Conservation (phyloP, 129 eudicot genomes). For the Pseudognaphalium luteoalbum region DNA sequence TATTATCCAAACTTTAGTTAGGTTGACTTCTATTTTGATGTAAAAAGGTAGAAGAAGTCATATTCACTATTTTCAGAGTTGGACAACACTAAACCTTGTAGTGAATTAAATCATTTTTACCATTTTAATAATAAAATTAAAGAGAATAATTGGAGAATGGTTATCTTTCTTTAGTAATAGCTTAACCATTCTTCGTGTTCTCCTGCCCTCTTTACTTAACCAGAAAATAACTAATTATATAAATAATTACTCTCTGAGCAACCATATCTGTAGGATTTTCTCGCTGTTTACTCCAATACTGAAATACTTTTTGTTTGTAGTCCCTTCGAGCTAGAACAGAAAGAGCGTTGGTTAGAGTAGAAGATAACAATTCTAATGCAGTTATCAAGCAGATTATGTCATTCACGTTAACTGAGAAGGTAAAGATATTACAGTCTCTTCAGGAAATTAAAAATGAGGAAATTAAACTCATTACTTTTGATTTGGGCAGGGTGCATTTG, state of each 20-base stretch:
- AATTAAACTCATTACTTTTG: neutral
- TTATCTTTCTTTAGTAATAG: too few relatives aligned
- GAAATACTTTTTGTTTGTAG: conserved; percentile 46
- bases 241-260: neutral
- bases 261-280: neutral
- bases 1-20: neutral
- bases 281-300: conserved; percentile 18
- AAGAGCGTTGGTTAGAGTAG: conserved; percentile 48
- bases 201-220: neutral
- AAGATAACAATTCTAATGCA: conserved; percentile 49
- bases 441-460: conserved; percentile 13
- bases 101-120: too few relatives aligned
- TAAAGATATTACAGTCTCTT: conserved; percentile 26
- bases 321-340: conserved; percentile 84
- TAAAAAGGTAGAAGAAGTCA: neutral
- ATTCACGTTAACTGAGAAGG: conserved; percentile 81
- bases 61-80: too few relatives aligned
- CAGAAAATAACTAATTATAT: neutral
- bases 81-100: too few relatives aligned
- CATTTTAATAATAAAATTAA: too few relatives aligned
- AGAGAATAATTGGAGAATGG: too few relatives aligned
- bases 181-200: too few relatives aligned
- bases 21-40: neutral
- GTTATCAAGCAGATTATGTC: conserved; percentile 65
- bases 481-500: conserved; percentile 75